Evolutionary conservation across 306 rosid species (phyloP), one percentile per base, ranked within the genome.

Genomic region (Crotalaria pallida): DNA sequence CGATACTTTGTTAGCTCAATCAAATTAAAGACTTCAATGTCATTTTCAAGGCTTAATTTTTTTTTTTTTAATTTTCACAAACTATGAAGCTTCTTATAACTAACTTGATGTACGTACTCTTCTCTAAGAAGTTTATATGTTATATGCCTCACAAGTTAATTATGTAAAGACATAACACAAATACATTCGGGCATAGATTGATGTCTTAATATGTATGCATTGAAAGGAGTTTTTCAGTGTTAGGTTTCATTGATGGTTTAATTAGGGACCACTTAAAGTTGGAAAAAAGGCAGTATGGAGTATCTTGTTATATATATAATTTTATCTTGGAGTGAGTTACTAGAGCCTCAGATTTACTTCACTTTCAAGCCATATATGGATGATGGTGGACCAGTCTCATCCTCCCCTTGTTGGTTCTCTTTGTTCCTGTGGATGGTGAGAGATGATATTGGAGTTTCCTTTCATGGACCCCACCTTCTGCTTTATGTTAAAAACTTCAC

Each of bases 341-440:
- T 40, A 70, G 80, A 69, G 62, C 65, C 77, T 69, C 15, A 73
- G 69, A 62, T 49, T 78, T 67, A 38, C 81, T 73, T 77, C 88
- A 60, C 64, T 57, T 65, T 74, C 71, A 77, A 79, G 80, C 85
- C 82, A 59, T 40, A 64, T 40, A 56, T n/a, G 82, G 3, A 29
- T 29, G 10, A 38, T 33, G 77, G 79, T 77, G 82, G 84, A 67
- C 83, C 87, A 78, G 67, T 74, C 76, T 45, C 76, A 79, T 80
- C 83, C 84, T 57, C 45, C 19, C 48, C 81, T 77, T 73, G 53
- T 84, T 80, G 86, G 79, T 84, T 81, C 88, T 76, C 81, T 84
- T 79, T 85, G 85, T 64, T 81, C 78, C 68, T 33, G 5, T 51
- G 67, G 72, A 69, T 52, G 50, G 56, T 43, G 86, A 85, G 63